Base-by-base conservation (phyloP, 305 asterid species). In the Ilex paraguariensis region DNA sequence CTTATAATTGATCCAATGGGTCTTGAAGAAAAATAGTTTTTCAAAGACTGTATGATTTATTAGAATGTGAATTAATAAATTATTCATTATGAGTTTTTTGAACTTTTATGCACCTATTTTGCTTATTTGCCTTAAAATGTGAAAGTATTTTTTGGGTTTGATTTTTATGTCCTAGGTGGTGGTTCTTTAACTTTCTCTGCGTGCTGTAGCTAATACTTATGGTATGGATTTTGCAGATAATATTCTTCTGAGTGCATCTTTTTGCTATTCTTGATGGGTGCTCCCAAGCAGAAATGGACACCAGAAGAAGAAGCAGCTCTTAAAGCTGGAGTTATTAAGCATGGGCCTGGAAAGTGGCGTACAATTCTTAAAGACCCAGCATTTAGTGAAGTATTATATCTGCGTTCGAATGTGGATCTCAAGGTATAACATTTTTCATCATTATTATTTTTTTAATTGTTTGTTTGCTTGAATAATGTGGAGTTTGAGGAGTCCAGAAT, bases 211-310 rank as follows among this genome's bases (percentile, higher is more conserved):
- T 5, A 36, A 36, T 36, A 4, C 7, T 36, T 36, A 8, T 36
- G 7, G 6, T 36, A 5, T 36, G 42, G 42, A 8, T 36, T 36
- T 49, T 49, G 53, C 11, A 49, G 53, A 11, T 12, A n/a, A 21
- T 7, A 49, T 49, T 49, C 53, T n/a, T 49, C 11, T 49, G 0
- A 12, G 53, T 5, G 53, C 13, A 5, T 49, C 53, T 12, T 2
- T 49, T 49, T 7, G 53, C 53, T 49, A n/a, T 49, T 49, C 16
- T 69, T 67, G 10, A 92, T 93, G 98, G 98, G 98, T 49, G 98
- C 97, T 64, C 99, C 99, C 31, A 93, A 93, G 82, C 99, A 93
- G 62, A 93, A 93, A 77, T 93, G 99, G 99, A 93, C 97, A 66
- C 83, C 95, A 10, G 99, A 90, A 73, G 99, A 93, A 82, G 99